These are phyloP conservation scores for Apiospora malaysiana DNA, from an alignment of 2,329 filamentous ascomycete species.

Conservation along the genomic window DNA sequence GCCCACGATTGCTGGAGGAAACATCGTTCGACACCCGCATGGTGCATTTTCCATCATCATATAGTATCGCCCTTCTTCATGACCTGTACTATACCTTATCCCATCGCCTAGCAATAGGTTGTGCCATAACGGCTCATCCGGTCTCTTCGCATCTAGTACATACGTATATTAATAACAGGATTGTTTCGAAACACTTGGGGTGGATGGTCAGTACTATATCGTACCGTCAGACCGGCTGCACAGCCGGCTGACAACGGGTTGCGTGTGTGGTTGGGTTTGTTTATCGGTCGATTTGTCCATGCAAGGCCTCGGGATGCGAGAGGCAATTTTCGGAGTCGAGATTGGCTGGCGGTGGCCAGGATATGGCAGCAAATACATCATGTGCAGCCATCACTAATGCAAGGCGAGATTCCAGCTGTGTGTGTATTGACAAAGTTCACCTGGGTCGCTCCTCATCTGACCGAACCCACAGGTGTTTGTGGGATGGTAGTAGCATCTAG, in stretches of 20 bases:
- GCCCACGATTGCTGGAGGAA: not conserved
- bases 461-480: not conserved
- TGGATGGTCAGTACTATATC: constrained; percentile 29
- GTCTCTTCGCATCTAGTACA: not conserved
- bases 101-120: not conserved
- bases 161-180: not conserved
- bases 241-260: constrained; percentile 17
- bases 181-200: constrained; percentile 26
- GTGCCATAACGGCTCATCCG: not conserved
- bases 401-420: constrained; percentile 17
- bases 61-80: not conserved
- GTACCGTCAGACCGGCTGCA: constrained; percentile 28
- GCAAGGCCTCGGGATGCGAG: constrained; percentile 7
- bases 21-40: constrained; percentile 10
- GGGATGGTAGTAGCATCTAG: not conserved
- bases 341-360: constrained; percentile 1
- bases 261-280: not conserved
- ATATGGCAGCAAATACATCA: constrained; percentile 20
- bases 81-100: not conserved
- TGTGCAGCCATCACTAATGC: constrained; percentile 21
- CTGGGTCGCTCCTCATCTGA: constrained; percentile 8
- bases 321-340: not conserved
- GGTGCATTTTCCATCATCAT: not conserved
- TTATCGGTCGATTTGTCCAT: constrained; percentile 5
- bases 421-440: constrained; percentile 8